Base-by-base conservation (phyloP, 2,329 filamentous ascomycete species). In the Diplodia mutila region DNA sequence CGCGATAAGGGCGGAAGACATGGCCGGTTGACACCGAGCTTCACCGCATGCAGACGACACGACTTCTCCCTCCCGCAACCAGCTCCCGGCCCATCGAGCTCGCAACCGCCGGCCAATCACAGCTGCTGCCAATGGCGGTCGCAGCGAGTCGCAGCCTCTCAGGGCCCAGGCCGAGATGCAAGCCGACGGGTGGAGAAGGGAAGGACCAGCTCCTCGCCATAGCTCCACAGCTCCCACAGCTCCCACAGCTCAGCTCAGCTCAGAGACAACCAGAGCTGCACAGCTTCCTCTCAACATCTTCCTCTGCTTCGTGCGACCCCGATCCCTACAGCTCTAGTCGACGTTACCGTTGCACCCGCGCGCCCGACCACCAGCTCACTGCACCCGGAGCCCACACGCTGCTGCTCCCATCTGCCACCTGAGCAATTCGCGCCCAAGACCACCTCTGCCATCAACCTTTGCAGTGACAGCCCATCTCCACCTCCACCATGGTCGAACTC, bases 401-500 rank as follows among this genome's bases (percentile, higher is more conserved):
- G 37, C 23, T 16, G 21, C 21, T 34, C 55, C 23, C 55, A 11
- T 42, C 55, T 12, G n/a, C 18, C 34, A 42, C 23, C 21, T 21
- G 57, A 39, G 11, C 29, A 16, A 37, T 39, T 39, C 42, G 9
- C 25, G 25, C 18, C 18, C 18, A 14, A 16, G 23, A 11, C 6
- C 34, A 16, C n/a, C 18, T 53, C 39, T 53, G 46, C 63, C 63
- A 55, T 65, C 51, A 16, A 3, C 25, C 16, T 18, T 21, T 5
- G 42, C 39, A n/a, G 49, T 49, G 61, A 34, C 34, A 21, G 25
- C 6, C 16, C 59, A 63, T 37, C 54, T 4, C 21, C 59, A 63
- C 27, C 54, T 4, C 21, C 7, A 51, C 66, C 67, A 84, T 84
- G 82, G 86, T 88, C 70, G 87, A 89, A 78, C 82, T 89, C 61